Base-by-base conservation (phyloP, 1,284 basidiomycete species). In the Papiliotrema flavescens region DNA sequence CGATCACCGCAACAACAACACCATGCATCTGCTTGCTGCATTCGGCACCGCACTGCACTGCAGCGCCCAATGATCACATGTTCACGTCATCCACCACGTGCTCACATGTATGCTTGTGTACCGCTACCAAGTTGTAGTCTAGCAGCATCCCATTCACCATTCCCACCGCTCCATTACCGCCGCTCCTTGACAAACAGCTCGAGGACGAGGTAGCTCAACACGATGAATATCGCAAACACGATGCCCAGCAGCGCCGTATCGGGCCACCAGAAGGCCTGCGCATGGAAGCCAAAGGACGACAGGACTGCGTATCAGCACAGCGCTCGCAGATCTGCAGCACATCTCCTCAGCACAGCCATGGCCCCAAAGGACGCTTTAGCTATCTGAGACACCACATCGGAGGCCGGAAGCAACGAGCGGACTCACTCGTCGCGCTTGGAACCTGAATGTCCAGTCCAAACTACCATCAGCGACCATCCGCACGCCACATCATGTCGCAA, bases 261-360 rank as follows among this genome's bases (percentile, higher is more conserved):
- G 0, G 92, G 92, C 88, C 88, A 95, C 92, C 92, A 96, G 80
- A 93, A 96, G 0, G 91, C 89, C 84, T 94, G 66, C 35, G 91
- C 87, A 58, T 86, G 82, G 55, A 97, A 84, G 15, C 92, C 92
- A 65, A 95, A 96, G 39, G 86, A 85, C 6, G 89, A 92, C 22
- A 95, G 78, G 70, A 95, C 72, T 74, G 53, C 2, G 13, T 3
- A 52, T 60, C 44, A 55, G 55, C 45, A 15, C 19, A 28, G 11
- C 19, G 28, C 17, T 20, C 23, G 1, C 17, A 19, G 17, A n/a
- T n/a, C n/a, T n/a, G n/a, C n/a, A n/a, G n/a, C n/a, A n/a, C n/a
- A n/a, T n/a, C n/a, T n/a, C n/a, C n/a, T n/a, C n/a, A n/a, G n/a
- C n/a, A n/a, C n/a, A n/a, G n/a, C n/a, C n/a, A n/a, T n/a, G n/a